Evolutionary conservation across 805 yeast species (phyloP).

Genomic region (Lachancea fermentati): DNA sequence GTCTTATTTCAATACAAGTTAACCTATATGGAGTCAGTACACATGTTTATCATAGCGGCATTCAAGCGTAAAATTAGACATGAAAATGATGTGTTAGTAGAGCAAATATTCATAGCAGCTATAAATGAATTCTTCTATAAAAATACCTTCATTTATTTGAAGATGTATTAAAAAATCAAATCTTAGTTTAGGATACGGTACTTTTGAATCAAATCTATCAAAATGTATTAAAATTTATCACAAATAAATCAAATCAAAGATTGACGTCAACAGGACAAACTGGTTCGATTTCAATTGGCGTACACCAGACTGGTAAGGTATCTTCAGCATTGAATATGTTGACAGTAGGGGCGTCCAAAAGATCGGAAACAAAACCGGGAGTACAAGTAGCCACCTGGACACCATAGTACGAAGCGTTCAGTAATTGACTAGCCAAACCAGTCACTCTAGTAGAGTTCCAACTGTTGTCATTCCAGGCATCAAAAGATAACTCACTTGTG

Average conservation of each 20-base stretch:
- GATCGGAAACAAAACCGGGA: constrained; percentile 11
- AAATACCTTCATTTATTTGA: no score
- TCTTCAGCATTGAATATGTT: constrained; percentile 13
- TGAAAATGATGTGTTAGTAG: no score
- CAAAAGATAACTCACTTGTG: constrained; percentile 13
- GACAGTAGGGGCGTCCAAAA: constrained; percentile 14
- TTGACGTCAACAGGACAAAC: constrained; percentile 7
- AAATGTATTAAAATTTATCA: no score
- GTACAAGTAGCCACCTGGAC: constrained; percentile 16
- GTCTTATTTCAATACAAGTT: no score
- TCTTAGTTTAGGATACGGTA: no score
- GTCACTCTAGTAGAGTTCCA: constrained; percentile 8
- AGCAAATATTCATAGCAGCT: no score
- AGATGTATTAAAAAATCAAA: no score
- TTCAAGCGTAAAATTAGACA: no score
- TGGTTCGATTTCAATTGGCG: constrained; percentile 11
- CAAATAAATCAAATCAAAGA: neutral
- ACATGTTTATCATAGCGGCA: no score
- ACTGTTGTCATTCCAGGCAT: constrained; percentile 12
- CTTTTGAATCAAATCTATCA: no score
- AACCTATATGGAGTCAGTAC: no score
- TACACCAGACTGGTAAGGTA: constrained; percentile 12
- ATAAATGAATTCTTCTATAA: no score
- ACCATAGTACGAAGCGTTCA: constrained; percentile 13
- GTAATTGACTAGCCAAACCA: constrained; percentile 12